Percentiles rank a stretch among this genome's conserved stretches.
phyloP scores from a whole-genome alignment of 176 grass and related monocot species.

The Aegilops tauschii region DNA sequence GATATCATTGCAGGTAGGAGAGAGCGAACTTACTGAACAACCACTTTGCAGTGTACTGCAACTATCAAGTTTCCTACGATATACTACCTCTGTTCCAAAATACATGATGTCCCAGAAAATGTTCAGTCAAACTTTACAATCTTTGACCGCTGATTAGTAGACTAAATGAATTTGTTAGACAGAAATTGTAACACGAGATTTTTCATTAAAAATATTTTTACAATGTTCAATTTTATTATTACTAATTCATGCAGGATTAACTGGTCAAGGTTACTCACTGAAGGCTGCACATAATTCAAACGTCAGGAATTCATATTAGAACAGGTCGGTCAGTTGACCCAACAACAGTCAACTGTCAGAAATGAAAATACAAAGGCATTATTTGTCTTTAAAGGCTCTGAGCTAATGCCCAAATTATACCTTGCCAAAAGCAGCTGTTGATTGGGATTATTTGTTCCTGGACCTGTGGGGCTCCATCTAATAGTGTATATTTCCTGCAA shows the following conservation, averaged over 20 bases:
- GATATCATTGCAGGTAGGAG: not conserved
- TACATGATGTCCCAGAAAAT: not conserved
- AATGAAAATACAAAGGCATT: not conserved
- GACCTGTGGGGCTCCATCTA: conserved; percentile 93
- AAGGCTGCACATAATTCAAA: not conserved
- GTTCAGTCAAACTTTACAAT: not conserved
- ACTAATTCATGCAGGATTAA: not conserved
- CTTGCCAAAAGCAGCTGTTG: conserved; percentile 92
- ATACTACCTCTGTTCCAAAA: not conserved
- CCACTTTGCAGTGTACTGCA: not conserved
- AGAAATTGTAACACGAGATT: not conserved
- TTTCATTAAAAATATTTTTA: not conserved
- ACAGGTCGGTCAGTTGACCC: not conserved
- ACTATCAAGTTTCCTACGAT: not conserved
- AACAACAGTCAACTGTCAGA: not conserved
- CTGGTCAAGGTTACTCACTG: not conserved
- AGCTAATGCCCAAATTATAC: conserved; percentile 33
- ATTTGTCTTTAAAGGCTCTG: not conserved
- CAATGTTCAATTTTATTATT: not conserved
- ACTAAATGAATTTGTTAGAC: not conserved
- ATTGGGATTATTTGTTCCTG: conserved; percentile 78
- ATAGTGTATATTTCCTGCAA: conserved; percentile 98
- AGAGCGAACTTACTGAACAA: not conserved
- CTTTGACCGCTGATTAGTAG: not conserved
- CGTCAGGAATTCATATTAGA: not conserved